A percentile compares a stretch with the other conserved stretches of the same genome.
phyloP scores from a whole-genome alignment of 495 filamentous ascomycete species.

The Friedmanniomyces simplex region DNA sequence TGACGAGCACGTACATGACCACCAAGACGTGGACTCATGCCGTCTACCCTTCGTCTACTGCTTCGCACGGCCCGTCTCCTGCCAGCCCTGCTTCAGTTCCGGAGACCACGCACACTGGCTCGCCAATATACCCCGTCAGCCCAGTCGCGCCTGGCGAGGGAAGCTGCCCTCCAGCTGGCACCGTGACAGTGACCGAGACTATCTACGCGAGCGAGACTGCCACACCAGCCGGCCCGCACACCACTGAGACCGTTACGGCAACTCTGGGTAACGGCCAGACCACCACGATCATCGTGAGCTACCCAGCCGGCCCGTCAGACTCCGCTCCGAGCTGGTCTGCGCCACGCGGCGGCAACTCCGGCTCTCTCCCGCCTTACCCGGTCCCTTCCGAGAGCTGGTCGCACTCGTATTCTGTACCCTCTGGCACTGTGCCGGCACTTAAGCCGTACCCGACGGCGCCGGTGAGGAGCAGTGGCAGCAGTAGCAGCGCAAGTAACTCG shows the following conservation, averaged over 20 bases:
- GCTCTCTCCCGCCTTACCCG: background rate
- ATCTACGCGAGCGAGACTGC: background rate
- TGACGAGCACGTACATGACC: conserved; percentile 4
- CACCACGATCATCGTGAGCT: conserved; percentile 1
- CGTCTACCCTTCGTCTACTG: background rate
- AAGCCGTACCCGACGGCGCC: background rate
- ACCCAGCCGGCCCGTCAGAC: background rate
- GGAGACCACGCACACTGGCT: background rate
- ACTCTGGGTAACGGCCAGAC: conserved; percentile 9
- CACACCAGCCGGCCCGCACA: background rate
- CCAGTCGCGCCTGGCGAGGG: background rate
- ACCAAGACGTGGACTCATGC: background rate
- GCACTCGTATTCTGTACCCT: background rate
- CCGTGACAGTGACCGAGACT: conserved; percentile 3
- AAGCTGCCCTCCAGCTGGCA: background rate
- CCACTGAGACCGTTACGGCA: conserved; percentile 5
- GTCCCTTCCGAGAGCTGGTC: background rate
- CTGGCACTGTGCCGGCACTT: background rate
- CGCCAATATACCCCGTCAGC: background rate
- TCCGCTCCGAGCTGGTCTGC: background rate
- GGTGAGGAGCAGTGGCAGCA: no score
- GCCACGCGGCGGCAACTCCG: background rate
- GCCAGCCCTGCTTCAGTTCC: background rate
- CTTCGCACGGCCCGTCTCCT: background rate
- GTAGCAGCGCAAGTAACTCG: background rate